A percentile compares a stretch with the other conserved stretches of the same genome.
Evolutionary conservation across 345 rosid species (phyloP).

Genomic region (Geranium rotundifolium): DNA sequence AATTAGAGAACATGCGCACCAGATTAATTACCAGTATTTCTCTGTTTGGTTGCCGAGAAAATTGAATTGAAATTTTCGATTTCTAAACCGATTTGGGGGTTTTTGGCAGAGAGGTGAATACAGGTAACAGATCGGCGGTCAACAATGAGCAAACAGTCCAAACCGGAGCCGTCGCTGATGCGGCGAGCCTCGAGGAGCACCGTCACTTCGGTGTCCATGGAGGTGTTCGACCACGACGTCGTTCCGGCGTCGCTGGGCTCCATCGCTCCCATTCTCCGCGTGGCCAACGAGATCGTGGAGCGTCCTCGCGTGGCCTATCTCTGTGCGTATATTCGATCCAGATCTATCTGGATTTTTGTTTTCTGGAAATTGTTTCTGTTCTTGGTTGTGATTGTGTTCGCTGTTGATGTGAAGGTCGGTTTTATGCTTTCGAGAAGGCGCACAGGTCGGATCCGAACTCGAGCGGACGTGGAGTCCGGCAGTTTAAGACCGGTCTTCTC

Average conservation of each 20-base stretch:
- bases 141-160: neutral
- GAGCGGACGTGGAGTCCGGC: constrained; percentile 77
- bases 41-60: neutral
- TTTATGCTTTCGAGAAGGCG: constrained; percentile 87
- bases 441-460: constrained; percentile 67
- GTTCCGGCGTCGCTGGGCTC: constrained; percentile 84
- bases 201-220: constrained; percentile 68
- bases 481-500: constrained; percentile 68
- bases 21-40: no score
- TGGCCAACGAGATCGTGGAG: constrained; percentile 82
- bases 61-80: no score
- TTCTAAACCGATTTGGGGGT: neutral
- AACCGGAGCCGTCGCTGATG: constrained; percentile 9
- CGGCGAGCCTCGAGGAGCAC: constrained; percentile 92
- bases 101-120: neutral
- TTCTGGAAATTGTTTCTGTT: neutral
- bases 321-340: constrained; percentile 28
- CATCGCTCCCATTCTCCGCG: constrained; percentile 76
- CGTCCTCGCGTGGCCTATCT: constrained; percentile 98
- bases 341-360: neutral
- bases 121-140: neutral
- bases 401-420: constrained; percentile 40
- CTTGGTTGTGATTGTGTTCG: neutral
- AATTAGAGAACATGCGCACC: no score
- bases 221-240: constrained; percentile 89